These are phyloP conservation scores for Pyrus pyrifolia DNA, from an alignment of 306 rosid species.

Conservation along the genomic window DNA sequence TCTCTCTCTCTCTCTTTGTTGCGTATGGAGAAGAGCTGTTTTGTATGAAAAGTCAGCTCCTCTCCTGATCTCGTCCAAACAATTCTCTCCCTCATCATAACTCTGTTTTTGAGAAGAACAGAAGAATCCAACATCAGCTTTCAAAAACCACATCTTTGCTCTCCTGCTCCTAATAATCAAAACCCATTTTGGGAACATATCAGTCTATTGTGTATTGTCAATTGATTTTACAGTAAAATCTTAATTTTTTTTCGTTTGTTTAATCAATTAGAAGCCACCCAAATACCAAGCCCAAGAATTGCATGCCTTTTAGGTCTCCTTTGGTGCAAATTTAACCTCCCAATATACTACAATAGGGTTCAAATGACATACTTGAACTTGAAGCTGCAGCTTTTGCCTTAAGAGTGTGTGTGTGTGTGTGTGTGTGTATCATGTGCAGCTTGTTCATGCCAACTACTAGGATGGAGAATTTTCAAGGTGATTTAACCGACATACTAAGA, in stretches of 20 bases:
- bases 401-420: neutral
- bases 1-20: constrained; percentile 19
- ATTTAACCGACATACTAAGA: constrained; percentile 72
- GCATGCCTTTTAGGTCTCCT: neutral
- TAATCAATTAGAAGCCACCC: neutral
- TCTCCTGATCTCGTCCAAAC: constrained; percentile 12
- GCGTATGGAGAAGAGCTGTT: constrained; percentile 58
- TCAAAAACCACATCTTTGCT: constrained; percentile 29
- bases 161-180: constrained; percentile 24
- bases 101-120: constrained; percentile 27
- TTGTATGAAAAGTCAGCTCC: constrained; percentile 88
- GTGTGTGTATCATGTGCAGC: constrained; percentile 38
- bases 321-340: neutral
- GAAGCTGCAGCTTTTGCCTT: neutral
- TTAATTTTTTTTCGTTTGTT: neutral
- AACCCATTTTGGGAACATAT: neutral
- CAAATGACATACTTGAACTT: neutral
- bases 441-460: constrained; percentile 12
- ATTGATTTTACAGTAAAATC: too few species aligned
- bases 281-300: neutral
- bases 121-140: constrained; percentile 6
- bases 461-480: constrained; percentile 84
- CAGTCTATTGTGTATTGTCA: neutral
- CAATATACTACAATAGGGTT: neutral
- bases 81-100: constrained; percentile 2